Evolutionary conservation across 306 rosid genomes (phyloP).

Genomic region (Prunus mongolica): DNA sequence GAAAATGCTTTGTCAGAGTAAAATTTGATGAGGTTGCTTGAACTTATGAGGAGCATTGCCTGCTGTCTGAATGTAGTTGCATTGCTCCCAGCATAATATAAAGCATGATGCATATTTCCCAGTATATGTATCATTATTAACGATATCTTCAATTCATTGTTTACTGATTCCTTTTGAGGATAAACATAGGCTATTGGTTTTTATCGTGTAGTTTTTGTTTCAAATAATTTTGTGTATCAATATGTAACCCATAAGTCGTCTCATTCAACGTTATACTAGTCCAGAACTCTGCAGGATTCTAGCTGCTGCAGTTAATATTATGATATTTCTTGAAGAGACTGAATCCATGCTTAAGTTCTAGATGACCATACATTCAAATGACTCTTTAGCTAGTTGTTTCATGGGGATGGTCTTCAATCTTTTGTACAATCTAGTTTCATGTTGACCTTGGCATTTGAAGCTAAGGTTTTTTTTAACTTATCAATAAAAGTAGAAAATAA

Average conservation of each 20-base stretch:
- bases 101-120: neutral
- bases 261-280: neutral
- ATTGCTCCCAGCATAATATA: neutral
- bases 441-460: neutral
- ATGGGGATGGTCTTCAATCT: neutral
- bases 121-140: neutral
- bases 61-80: neutral
- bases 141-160: neutral
- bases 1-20: slow-evolving; percentile 11
- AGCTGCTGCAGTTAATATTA: neutral
- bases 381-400: neutral
- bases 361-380: neutral
- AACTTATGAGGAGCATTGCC: neutral
- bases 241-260: neutral
- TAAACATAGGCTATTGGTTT: neutral
- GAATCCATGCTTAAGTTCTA: neutral
- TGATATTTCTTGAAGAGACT: neutral
- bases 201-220: neutral
- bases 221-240: neutral
- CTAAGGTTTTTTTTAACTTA: neutral
- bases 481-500: neutral
- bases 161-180: neutral
- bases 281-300: neutral
- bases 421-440: neutral
- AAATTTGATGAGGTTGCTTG: neutral